Evolutionary conservation across 1,139 yeast genomes (phyloP).

Genomic region (Suhomyces panamericanus): DNA sequence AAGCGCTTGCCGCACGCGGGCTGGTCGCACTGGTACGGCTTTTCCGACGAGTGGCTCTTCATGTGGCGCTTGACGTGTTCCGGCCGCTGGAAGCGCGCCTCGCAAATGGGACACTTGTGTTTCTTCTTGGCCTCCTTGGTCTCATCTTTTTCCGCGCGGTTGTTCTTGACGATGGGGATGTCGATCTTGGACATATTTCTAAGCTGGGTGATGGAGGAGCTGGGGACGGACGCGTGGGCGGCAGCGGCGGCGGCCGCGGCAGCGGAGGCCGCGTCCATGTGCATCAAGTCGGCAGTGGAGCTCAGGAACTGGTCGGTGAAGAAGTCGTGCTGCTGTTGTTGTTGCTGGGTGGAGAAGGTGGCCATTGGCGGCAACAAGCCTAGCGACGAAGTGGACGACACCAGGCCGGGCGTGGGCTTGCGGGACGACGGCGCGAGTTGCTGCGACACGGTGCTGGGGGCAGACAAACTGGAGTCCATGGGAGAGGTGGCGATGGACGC

Average conservation of each 20-base stretch:
- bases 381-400: slow-evolving; percentile 1
- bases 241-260: neutral
- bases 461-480: slow-evolving; percentile 15
- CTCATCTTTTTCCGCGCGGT: slow-evolving; percentile 25
- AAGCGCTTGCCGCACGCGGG: slow-evolving; percentile 77
- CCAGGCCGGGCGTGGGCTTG: slow-evolving; percentile 3
- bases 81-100: slow-evolving; percentile 76
- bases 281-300: slow-evolving; percentile 3
- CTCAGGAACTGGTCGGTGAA: slow-evolving; percentile 5
- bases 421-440: slow-evolving; percentile 1
- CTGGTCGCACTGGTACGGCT: slow-evolving; percentile 76
- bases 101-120: slow-evolving; percentile 79
- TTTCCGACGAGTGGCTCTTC: slow-evolving; percentile 84
- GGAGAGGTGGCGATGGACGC: slow-evolving; percentile 27
- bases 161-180: slow-evolving; percentile 19
- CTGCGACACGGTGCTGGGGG: slow-evolving; percentile 13
- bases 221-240: slow-evolving; percentile 15
- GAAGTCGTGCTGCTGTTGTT: slow-evolving; percentile 9
- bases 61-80: slow-evolving; percentile 91
- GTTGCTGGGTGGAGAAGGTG: slow-evolving; percentile 25
- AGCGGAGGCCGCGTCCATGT: slow-evolving; percentile 1
- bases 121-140: slow-evolving; percentile 58
- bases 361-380: slow-evolving; percentile 45
- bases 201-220: slow-evolving; percentile 15
- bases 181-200: slow-evolving; percentile 17